Evolutionary conservation across 495 filamentous ascomycete genomes (phyloP), one percentile per base, ranked within the genome.

Genomic region (Talaromyces nanjingensis): DNA sequence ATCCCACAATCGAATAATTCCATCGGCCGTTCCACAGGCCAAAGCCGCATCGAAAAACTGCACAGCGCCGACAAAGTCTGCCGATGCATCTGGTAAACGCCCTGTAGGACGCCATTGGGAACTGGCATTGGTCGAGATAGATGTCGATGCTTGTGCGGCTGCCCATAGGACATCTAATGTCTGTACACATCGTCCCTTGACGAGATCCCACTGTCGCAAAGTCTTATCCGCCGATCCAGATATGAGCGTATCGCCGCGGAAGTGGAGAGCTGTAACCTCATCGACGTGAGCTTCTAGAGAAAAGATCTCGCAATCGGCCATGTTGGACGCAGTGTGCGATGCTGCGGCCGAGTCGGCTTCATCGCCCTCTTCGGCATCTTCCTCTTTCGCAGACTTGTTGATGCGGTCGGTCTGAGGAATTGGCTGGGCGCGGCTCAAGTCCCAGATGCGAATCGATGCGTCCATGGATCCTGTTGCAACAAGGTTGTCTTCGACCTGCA

Each of bases 91-190:
- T 31, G 86, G 80, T 47, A 81, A 64, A 45, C 86, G 83, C 37
- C 86, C 86, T 1, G 86, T 72, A 16, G 81, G 78, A 64, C 86
- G 79, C 75, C 86, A 87, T 59, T 69, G 76, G 14, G 80, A 79
- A 25, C 75, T 75, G 72, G 78, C 64, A 75, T 77, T 83, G 81
- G 91, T 65, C 65, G 81, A 73, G 58, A 87, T 80, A 8, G 82
- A 82, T 33, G 91, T 85, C 8, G 88, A 90, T 27, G 91, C 92
- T 73, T 98, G 96, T 2, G 94, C 92, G 1, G 94, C 91, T 4
- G 94, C 94, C 94, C 94, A 99, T 67, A 99, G 87, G n/a, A 99
- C 93, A 75, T 99, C 94, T 29, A 99, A 79, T 1, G 94, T 99
- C 76, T 99, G 94, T 33, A 98, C 91, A 74, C 94, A 98, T 59